Conservation (phyloP, 163 green algal genomes). For the Volvox carteri region DNA sequence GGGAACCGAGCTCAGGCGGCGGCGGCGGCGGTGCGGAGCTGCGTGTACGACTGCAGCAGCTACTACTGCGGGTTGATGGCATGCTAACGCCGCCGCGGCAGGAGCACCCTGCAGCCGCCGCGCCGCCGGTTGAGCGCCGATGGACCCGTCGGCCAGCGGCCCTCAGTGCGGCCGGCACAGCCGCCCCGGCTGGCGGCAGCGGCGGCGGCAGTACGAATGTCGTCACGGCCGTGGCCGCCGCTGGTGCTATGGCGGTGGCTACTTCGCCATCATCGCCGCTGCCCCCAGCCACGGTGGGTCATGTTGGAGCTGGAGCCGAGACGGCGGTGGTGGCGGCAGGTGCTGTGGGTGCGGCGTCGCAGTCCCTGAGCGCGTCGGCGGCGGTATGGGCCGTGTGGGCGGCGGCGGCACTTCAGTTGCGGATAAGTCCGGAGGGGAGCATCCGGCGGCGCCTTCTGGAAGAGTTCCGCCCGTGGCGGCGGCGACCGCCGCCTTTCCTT, state of each 20-base stretch:
- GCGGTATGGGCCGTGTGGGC: conserved; percentile 3
- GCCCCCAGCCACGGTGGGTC: too few relatives aligned
- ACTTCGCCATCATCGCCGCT: too few relatives aligned
- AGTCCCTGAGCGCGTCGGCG: neutral
- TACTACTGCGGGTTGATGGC: conserved; percentile 35
- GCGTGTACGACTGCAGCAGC: conserved; percentile 37
- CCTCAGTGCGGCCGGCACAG: neutral
- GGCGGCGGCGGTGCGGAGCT: neutral
- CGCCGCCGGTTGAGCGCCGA: too few relatives aligned
- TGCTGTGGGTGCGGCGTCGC: neutral
- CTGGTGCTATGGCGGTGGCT: too few relatives aligned
- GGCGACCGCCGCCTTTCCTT: neutral
- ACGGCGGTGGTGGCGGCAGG: too few relatives aligned
- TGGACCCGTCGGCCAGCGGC: neutral
- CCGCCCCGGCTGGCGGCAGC: neutral
- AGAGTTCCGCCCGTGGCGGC: neutral
- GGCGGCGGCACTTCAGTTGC: conserved; percentile 25
- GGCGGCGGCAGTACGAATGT: neutral
- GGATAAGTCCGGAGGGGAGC: neutral
- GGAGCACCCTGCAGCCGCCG: too few relatives aligned
- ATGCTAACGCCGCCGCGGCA: neutral
- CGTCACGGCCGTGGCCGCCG: neutral
- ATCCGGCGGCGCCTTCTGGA: neutral
- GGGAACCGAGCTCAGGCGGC: too few relatives aligned
- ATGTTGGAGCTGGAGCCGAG: too few relatives aligned